Percentiles rank a stretch among this genome's conserved stretches.
Evolutionary conservation across 192 early-diverging fungal species (phyloP).

Genomic region (Gaertneriomyces semiglobifer): DNA sequence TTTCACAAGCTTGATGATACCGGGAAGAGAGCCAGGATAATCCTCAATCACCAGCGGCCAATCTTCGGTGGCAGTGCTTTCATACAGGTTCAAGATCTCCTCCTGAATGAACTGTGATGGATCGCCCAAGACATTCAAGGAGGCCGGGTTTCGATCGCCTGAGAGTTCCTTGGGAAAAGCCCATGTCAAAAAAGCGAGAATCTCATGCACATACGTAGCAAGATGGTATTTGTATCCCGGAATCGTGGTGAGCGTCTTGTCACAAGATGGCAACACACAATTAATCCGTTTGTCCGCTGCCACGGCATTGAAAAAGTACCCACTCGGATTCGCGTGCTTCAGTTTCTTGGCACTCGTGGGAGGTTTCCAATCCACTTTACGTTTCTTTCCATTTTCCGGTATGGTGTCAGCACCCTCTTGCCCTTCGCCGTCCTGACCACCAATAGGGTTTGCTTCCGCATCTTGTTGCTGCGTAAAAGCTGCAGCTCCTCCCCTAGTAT

Average conservation of each 20-base stretch:
- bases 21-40: not conserved
- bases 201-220: constrained; percentile 18
- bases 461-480: no score
- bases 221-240: constrained; percentile 18
- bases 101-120: constrained; percentile 3
- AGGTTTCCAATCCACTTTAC: no score
- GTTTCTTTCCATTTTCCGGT: not conserved
- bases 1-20: not conserved
- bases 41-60: constrained; percentile 13
- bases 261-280: constrained; percentile 17
- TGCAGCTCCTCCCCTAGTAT: no score
- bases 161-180: constrained; percentile 6
- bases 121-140: not conserved
- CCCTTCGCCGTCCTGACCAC: not conserved
- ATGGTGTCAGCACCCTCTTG: not conserved
- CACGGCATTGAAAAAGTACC: not conserved
- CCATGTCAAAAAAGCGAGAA: constrained; percentile 20
- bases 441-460: no score
- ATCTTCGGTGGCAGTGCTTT: not conserved
- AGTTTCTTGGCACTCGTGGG: no score
- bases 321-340: not conserved
- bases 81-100: constrained; percentile 6
- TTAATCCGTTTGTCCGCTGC: constrained; percentile 13
- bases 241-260: constrained; percentile 23
- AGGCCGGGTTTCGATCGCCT: not conserved